Percentiles rank a stretch among this genome's conserved stretches.
These are phyloP conservation scores for Backusella circina DNA, from an alignment of 192 early-diverging fungal genomes.

Conservation along the genomic window DNA sequence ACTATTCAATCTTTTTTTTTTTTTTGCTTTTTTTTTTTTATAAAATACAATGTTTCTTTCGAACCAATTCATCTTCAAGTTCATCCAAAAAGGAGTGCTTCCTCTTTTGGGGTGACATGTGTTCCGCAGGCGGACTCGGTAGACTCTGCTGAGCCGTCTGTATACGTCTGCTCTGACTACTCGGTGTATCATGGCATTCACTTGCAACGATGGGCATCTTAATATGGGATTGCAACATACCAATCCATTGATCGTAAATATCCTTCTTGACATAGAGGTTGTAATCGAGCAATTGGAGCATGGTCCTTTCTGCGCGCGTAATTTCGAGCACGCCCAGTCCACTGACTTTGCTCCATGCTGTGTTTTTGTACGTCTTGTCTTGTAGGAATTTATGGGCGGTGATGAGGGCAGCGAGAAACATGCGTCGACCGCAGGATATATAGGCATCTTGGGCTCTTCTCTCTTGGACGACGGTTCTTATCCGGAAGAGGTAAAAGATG, in stretches of 20 bases:
- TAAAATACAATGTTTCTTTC: not conserved
- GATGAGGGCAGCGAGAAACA: constrained; percentile 83
- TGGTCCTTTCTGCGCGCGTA: constrained; percentile 73
- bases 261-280: constrained; percentile 57
- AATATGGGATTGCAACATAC: constrained; percentile 23
- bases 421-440: constrained; percentile 67
- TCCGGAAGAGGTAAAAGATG: constrained; percentile 49
- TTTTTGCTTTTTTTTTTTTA: not conserved
- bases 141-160: not conserved
- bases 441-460: not conserved
- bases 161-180: no score
- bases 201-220: not conserved
- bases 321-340: constrained; percentile 75
- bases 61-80: not conserved
- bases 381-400: constrained; percentile 85
- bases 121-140: not conserved
- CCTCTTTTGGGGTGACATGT: not conserved
- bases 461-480: not conserved
- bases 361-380: constrained; percentile 84
- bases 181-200: not conserved
- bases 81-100: not conserved
- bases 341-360: constrained; percentile 87
- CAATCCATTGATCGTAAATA: constrained; percentile 28
- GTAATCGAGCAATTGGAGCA: constrained; percentile 78
- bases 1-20: no score